Evolutionary conservation across 208 protist species (phyloP).

Genomic region (Crithidia bombi): DNA sequence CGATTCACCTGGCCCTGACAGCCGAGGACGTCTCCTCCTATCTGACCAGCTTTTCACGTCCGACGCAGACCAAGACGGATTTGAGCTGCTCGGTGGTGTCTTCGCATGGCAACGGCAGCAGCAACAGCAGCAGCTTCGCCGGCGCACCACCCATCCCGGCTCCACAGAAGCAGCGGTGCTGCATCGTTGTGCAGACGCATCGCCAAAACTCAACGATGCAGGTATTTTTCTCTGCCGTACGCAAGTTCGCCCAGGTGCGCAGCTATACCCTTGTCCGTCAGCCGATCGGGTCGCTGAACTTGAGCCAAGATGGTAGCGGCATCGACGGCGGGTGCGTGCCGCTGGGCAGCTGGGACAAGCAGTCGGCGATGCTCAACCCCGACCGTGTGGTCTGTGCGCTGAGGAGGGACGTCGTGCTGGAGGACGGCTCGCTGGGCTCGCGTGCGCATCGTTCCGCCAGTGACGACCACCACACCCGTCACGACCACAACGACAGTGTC

Average conservation of each 20-base stretch:
- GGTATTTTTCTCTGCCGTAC: constrained; percentile 66
- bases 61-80: neutral
- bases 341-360: constrained; percentile 32
- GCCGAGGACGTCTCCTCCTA: constrained; percentile 8
- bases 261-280: constrained; percentile 50
- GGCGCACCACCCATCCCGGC: neutral
- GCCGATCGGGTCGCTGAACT: constrained; percentile 26
- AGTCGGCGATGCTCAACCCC: constrained; percentile 17
- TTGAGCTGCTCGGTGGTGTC: neutral
- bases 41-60: neutral
- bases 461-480: neutral
- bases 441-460: constrained; percentile 2
- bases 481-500: neutral
- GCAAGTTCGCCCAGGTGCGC: constrained; percentile 41
- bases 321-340: constrained; percentile 39
- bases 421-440: constrained; percentile 44
- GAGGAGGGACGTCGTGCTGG: constrained; percentile 39
- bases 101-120: constrained; percentile 4
- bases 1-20: constrained; percentile 47
- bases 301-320: constrained; percentile 36
- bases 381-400: constrained; percentile 49
- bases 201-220: constrained; percentile 82
- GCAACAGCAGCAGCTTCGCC: constrained; percentile 9
- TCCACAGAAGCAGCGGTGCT: constrained; percentile 28
- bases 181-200: constrained; percentile 86